A percentile compares a stretch with the other conserved stretches of the same genome.
phyloP scores from a whole-genome alignment of 352 stramenopile genomes.

The Globisporangium carolinianum region DNA sequence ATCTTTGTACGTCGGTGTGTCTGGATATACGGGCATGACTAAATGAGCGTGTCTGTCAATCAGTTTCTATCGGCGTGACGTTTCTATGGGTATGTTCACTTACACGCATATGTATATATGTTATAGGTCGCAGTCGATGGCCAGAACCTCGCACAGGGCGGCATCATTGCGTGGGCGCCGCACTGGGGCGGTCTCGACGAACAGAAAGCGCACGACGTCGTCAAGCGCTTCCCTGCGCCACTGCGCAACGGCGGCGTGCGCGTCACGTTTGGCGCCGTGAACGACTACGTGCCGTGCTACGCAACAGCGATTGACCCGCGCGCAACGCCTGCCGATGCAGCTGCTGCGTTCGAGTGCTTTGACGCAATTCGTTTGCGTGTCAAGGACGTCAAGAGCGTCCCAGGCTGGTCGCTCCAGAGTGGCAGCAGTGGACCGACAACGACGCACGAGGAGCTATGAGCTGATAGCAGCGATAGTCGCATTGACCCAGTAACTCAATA shows the following conservation, averaged over 20 bases:
- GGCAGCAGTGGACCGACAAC: background rate
- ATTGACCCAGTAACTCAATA: background rate
- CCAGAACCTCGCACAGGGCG: slow-evolving; percentile 71
- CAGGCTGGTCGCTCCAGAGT: slow-evolving; percentile 64
- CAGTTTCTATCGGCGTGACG: too few species aligned
- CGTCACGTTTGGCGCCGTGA: slow-evolving; percentile 59
- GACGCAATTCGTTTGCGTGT: slow-evolving; percentile 66
- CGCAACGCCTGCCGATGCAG: slow-evolving; percentile 14
- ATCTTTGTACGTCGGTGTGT: slow-evolving; percentile 53
- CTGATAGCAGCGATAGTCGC: background rate
- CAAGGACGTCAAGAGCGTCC: slow-evolving; percentile 78
- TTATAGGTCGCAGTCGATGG: slow-evolving; percentile 72
- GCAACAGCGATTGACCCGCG: slow-evolving; percentile 9
- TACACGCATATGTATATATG: background rate
- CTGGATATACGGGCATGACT: too few species aligned
- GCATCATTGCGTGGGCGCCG: slow-evolving; percentile 56
- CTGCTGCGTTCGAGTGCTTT: slow-evolving; percentile 57
- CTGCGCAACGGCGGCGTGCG: slow-evolving; percentile 66
- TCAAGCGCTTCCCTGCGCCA: slow-evolving; percentile 47
- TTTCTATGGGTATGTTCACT: background rate
- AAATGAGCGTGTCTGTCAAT: too few species aligned
- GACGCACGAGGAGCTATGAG: slow-evolving; percentile 32
- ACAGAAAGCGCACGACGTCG: slow-evolving; percentile 25
- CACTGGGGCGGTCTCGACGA: slow-evolving; percentile 67
- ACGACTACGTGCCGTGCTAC: slow-evolving; percentile 79